Percentiles rank a stretch among this genome's conserved stretches.
Conservation (phyloP, 2,329 filamentous ascomycete genomes). For the Nemania serpens region DNA sequence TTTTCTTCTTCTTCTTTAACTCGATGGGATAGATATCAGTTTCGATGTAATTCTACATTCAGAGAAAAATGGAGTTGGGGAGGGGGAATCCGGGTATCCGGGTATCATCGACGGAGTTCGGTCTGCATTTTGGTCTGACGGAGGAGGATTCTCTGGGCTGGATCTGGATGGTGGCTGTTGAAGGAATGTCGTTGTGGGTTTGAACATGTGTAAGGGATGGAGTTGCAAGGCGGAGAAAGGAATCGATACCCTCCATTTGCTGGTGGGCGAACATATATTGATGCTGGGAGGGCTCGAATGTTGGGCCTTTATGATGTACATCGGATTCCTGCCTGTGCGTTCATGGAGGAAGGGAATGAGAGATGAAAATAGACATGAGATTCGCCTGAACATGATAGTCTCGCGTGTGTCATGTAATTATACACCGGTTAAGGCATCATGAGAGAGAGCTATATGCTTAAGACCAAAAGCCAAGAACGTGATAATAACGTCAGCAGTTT, state of each 20-base stretch:
- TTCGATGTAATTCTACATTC: neutral
- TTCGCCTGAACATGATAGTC: neutral
- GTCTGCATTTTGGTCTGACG: neutral
- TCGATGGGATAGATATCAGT: neutral
- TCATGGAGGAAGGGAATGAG: neutral
- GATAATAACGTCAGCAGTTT: no score
- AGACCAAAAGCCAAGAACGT: no score
- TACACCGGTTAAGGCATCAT: neutral
- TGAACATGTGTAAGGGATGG: conserved; percentile 6
- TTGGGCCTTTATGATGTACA: neutral
- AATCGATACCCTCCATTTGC: no score
- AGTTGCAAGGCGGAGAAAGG: neutral
- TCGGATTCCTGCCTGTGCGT: neutral
- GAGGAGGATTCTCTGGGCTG: neutral
- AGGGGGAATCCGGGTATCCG: neutral
- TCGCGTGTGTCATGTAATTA: neutral
- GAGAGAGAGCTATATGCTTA: no score
- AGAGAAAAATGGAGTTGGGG: conserved; percentile 10
- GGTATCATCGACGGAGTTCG: conserved; percentile 11
- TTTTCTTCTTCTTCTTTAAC: neutral
- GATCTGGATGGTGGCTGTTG: neutral
- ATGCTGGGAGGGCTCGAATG: neutral
- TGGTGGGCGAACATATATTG: neutral
- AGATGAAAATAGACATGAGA: neutral
- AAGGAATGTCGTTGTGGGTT: neutral